A percentile compares a stretch with the other conserved stretches of the same genome.
These are phyloP conservation scores for Pelargonium cotyledonis DNA, from an alignment of 441 rosid genomes.

Conservation along the genomic window DNA sequence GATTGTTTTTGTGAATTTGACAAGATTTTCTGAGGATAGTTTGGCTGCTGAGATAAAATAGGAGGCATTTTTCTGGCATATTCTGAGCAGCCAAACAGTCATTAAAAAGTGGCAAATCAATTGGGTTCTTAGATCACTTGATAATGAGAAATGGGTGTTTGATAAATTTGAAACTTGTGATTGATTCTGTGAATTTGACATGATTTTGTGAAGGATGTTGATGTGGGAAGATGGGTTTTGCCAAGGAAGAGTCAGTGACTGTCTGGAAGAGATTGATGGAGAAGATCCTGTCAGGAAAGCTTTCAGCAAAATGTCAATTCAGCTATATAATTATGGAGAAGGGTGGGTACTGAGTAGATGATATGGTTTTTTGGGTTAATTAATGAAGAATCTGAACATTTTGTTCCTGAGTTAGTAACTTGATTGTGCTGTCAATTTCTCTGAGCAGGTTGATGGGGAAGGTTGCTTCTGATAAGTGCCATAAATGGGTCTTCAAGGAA, in stretches of 20 bases:
- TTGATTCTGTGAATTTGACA: no score
- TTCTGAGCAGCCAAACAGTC: constrained; percentile 16
- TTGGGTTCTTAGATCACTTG: neutral
- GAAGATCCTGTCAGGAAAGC: constrained; percentile 95
- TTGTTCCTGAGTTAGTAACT: no score
- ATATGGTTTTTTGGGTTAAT: constrained; percentile 25
- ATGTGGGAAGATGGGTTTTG: constrained; percentile 1
- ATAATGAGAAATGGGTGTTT: constrained; percentile 8
- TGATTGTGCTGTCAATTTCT: constrained; percentile 4
- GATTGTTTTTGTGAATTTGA: no score
- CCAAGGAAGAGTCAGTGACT: constrained; percentile 33
- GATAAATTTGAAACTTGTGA: constrained; percentile 1
- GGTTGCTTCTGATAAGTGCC: constrained; percentile 98
- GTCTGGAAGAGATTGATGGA: constrained; percentile 73
- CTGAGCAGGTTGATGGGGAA: constrained; percentile 86
- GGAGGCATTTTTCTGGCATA: no score
- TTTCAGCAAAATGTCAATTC: constrained; percentile 99
- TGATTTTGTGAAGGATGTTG: neutral
- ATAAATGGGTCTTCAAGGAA: constrained; percentile 98
- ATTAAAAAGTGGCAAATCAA: no score
- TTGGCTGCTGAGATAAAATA: constrained; percentile 15
- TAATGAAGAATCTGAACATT: neutral
- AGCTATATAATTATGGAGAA: constrained; percentile 99
- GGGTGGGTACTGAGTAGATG: constrained; percentile 99
- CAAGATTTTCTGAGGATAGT: no score